These are phyloP conservation scores for Xenoacremonium recifei DNA, from an alignment of 2,329 filamentous ascomycete species.

Conservation along the genomic window DNA sequence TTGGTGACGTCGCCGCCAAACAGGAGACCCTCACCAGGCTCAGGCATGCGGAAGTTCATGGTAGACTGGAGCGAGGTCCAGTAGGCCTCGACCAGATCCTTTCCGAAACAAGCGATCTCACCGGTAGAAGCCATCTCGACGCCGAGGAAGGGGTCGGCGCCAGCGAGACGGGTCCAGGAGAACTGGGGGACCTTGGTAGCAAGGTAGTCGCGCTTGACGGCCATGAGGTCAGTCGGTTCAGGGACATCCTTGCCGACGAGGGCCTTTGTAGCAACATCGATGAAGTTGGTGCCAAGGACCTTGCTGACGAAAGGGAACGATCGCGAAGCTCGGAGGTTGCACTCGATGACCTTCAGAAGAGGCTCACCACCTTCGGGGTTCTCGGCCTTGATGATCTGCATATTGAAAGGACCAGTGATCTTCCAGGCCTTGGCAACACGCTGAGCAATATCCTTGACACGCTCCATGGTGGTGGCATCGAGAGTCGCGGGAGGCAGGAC, in stretches of 20 bases:
- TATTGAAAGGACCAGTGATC: constrained; percentile 98
- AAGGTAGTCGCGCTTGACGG: constrained; percentile 82
- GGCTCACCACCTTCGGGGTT: constrained; percentile 72
- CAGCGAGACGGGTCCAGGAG: constrained; percentile 96
- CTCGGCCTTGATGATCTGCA: constrained; percentile 97
- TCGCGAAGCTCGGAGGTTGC: constrained; percentile 93
- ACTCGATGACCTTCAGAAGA: constrained; percentile 93
- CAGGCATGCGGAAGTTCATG: constrained; percentile 98
- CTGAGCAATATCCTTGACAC: constrained; percentile 91
- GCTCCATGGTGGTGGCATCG: constrained; percentile 73
- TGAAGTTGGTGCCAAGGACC: constrained; percentile 94
- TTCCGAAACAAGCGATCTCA: constrained; percentile 98
- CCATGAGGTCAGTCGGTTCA: constrained; percentile 84
- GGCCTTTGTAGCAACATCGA: constrained; percentile 90
- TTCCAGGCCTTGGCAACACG: constrained; percentile 97
- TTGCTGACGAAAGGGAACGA: constrained; percentile 99
- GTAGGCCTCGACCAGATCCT: constrained; percentile 93
- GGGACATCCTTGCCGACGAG: constrained; percentile 84
- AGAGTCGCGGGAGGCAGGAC: constrained; percentile 84
- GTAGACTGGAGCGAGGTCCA: constrained; percentile 94
- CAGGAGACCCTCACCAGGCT: constrained; percentile 91
- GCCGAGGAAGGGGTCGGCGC: constrained; percentile 94
- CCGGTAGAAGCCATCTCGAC: constrained; percentile 97
- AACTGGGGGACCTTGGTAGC: constrained; percentile 99
- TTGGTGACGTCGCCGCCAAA: constrained; percentile 82